A percentile compares a stretch with the other conserved stretches of the same genome.
Conservation (phyloP, 148 eudicot species). For the Camellia granthamiana region DNA sequence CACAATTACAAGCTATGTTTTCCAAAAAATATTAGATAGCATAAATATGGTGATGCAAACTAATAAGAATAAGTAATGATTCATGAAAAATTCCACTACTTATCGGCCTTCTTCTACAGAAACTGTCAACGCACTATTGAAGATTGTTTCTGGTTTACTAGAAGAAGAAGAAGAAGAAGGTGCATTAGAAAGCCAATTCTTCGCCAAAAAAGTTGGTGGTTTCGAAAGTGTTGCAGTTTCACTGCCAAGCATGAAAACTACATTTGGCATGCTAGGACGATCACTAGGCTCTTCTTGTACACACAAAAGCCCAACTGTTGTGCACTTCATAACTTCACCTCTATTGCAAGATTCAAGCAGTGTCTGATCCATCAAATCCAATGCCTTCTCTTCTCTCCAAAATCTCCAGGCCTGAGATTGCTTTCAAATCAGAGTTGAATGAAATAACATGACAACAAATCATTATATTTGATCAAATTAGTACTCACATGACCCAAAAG, state of each 20-base stretch:
- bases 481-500: slow-evolving; percentile 21
- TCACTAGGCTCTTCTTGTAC: slow-evolving; percentile 28
- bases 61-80: no score
- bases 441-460: background rate
- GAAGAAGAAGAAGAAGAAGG: slow-evolving; percentile 13
- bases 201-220: slow-evolving; percentile 21
- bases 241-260: slow-evolving; percentile 18
- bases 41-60: no score
- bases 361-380: slow-evolving; percentile 13
- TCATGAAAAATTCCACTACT: no score
- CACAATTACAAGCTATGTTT: no score
- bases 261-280: slow-evolving; percentile 26
- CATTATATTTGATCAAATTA: no score
- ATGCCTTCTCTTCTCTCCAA: slow-evolving; percentile 20
- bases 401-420: slow-evolving; percentile 21
- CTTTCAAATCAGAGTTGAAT: background rate
- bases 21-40: no score
- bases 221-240: slow-evolving; percentile 19
- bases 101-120: background rate
- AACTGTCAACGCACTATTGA: background rate
- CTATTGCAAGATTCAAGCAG: slow-evolving; percentile 6
- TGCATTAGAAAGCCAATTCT: background rate
- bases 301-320: slow-evolving; percentile 21
- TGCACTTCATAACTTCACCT: slow-evolving; percentile 23
- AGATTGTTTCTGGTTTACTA: slow-evolving; percentile 10